These are phyloP conservation scores for Vanderwaltozyma polyspora DNA, from an alignment of 805 yeast species.

Conservation along the genomic window DNA sequence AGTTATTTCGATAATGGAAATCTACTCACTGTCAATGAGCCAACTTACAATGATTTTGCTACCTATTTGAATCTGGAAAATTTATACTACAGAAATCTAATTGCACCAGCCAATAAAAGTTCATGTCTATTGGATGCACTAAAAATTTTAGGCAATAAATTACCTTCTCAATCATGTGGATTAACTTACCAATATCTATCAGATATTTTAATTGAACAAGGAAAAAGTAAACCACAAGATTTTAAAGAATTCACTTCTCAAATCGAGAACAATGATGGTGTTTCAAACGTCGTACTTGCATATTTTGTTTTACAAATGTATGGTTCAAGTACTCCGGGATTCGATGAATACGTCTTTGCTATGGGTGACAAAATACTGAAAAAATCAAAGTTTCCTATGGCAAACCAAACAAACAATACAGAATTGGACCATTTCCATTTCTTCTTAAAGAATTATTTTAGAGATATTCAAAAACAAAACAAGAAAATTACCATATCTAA, in stretches of 20 bases:
- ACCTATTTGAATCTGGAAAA: constrained; percentile 17
- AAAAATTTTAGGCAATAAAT: constrained; percentile 4
- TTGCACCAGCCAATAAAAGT: constrained; percentile 1
- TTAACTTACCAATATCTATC: constrained; percentile 15
- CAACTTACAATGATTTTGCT: constrained; percentile 5
- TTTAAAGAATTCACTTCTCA: neutral
- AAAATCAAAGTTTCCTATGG: constrained; percentile 33
- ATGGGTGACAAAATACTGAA: constrained; percentile 14
- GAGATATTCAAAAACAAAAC: constrained; percentile 7
- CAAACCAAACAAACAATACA: constrained; percentile 27
- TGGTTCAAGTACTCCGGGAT: constrained; percentile 1
- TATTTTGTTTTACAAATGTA: constrained; percentile 1
- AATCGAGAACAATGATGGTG: neutral
- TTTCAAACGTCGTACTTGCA: neutral
- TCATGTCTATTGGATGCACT: constrained; percentile 8
- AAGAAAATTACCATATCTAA: constrained; percentile 4
- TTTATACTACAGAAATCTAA: constrained; percentile 12
- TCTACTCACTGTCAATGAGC: constrained; percentile 1
- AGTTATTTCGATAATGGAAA: constrained; percentile 4
- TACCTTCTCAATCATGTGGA: constrained; percentile 20
- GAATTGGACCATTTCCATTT: constrained; percentile 24
- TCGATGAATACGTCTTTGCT: constrained; percentile 11
- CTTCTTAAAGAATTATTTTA: constrained; percentile 21
- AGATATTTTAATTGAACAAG: constrained; percentile 12
- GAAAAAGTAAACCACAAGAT: constrained; percentile 3